Evolutionary conservation across 2,329 filamentous ascomycete species (phyloP).

Genomic region (Penicillium aurantiogriseum): DNA sequence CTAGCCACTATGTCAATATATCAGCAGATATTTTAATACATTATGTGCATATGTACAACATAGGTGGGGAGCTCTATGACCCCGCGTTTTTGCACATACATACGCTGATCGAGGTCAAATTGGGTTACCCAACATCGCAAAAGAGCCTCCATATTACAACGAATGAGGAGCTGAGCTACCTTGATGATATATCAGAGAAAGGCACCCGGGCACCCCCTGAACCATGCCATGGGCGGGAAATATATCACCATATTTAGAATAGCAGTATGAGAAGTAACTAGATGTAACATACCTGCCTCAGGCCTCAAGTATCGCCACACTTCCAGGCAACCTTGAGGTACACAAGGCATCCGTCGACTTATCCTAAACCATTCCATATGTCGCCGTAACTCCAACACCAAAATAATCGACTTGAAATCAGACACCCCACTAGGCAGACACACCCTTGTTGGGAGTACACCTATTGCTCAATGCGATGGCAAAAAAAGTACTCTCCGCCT

Average conservation of each 20-base stretch:
- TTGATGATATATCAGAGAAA: background rate
- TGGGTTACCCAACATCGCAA: background rate
- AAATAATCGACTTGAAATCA: background rate
- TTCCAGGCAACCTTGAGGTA: slow-evolving; percentile 1
- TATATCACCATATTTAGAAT: background rate
- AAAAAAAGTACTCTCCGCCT: slow-evolving; percentile 30
- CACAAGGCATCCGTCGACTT: background rate
- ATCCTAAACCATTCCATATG: background rate
- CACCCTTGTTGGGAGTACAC: background rate
- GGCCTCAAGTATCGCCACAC: background rate
- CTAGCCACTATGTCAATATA: no score
- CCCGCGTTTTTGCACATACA: background rate
- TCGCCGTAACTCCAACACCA: background rate
- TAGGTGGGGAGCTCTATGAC: background rate
- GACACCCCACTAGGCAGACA: background rate
- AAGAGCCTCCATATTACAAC: background rate
- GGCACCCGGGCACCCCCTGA: background rate
- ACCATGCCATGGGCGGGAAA: background rate
- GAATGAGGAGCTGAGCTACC: background rate
- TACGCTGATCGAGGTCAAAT: slow-evolving; percentile 1
- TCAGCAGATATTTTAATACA: no score
- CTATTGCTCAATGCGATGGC: slow-evolving; percentile 13
- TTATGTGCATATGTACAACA: no score
- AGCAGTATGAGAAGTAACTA: background rate
- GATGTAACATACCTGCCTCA: background rate